Percentiles rank a stretch among this genome's conserved stretches.
Conservation (phyloP, 129 eudicot species). For the Tagetes patula region DNA sequence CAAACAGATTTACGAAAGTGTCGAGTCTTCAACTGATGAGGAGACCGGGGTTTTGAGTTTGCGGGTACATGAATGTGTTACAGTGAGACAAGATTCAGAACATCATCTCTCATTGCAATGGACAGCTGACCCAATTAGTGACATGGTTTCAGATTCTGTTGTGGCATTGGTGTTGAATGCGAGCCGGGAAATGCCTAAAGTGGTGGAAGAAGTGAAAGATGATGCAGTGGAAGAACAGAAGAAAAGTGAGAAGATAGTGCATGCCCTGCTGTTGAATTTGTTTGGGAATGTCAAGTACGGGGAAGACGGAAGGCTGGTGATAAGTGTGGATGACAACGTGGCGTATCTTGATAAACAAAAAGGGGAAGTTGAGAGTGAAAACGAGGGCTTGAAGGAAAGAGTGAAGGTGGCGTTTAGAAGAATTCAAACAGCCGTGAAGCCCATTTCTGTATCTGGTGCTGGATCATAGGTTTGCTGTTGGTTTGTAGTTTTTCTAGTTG, state of each 20-base stretch:
- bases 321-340: constrained; percentile 68
- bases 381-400: constrained; percentile 78
- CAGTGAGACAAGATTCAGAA: constrained; percentile 83
- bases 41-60: constrained; percentile 64
- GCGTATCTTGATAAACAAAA: constrained; percentile 78
- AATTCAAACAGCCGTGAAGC: constrained; percentile 70
- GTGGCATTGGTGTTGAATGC: constrained; percentile 92
- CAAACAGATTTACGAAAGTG: constrained; percentile 85
- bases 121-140: constrained; percentile 87
- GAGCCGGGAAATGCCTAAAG: constrained; percentile 80
- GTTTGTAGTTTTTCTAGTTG: not conserved
- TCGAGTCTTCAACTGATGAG: constrained; percentile 58
- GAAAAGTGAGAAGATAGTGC: constrained; percentile 67
- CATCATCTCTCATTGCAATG: constrained; percentile 83
- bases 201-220: constrained; percentile 52
- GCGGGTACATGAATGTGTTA: constrained; percentile 72
- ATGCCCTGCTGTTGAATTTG: constrained; percentile 73
- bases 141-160: constrained; percentile 92
- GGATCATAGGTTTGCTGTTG: constrained; percentile 16
- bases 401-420: constrained; percentile 70
- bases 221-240: constrained; percentile 60
- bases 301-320: constrained; percentile 67
- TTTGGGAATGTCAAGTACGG: constrained; percentile 84
- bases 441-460: constrained; percentile 54
- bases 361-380: constrained; percentile 84